A percentile compares a stretch with the other conserved stretches of the same genome.
phyloP scores from a whole-genome alignment of 345 rosid genomes.

The Salix arbutifolia region DNA sequence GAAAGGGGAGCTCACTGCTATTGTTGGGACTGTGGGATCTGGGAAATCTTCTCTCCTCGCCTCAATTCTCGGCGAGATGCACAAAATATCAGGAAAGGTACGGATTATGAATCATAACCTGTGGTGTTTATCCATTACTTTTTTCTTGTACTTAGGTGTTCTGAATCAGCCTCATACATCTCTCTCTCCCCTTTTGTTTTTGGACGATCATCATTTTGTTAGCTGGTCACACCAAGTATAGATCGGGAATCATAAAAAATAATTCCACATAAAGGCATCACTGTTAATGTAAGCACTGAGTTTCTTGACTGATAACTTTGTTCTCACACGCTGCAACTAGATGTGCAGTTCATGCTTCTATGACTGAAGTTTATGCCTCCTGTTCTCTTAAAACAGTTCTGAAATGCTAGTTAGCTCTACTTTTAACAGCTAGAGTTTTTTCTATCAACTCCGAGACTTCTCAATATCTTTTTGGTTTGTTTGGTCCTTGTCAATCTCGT shows the following conservation, averaged over 20 bases:
- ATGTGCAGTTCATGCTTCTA: not conserved
- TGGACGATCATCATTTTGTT: not conserved
- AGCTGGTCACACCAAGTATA: not conserved
- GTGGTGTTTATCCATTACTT: not conserved
- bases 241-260: not conserved
- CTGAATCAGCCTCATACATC: not conserved
- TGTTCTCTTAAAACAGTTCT: not conserved
- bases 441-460: not conserved
- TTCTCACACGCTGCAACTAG: not conserved
- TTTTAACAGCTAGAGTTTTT: not conserved
- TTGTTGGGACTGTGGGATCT: conserved; percentile 91
- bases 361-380: not conserved
- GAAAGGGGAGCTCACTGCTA: conserved; percentile 79
- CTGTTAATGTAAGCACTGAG: not conserved
- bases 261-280: not conserved
- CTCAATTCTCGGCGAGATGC: conserved; percentile 92
- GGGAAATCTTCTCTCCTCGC: conserved; percentile 92
- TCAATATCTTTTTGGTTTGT: not conserved
- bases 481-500: not conserved
- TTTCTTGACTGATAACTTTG: not conserved
- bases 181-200: not conserved
- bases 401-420: not conserved
- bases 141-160: not conserved
- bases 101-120: conserved; percentile 5
- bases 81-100: conserved; percentile 72